These are phyloP conservation scores for Helianthus tuberosus DNA, from an alignment of 129 eudicot species.

Conservation along the genomic window DNA sequence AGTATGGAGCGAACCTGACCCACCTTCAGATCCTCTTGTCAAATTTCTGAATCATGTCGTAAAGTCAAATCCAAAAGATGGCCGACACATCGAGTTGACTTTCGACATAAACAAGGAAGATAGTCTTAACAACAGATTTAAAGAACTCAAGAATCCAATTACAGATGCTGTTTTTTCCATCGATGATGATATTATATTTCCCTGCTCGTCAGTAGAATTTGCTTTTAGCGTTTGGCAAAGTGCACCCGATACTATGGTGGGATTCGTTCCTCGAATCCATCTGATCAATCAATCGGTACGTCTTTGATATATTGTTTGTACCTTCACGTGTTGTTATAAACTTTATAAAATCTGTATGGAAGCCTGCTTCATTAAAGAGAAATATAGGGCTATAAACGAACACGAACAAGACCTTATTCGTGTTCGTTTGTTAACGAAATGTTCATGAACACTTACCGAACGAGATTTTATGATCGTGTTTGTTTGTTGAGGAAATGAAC, in stretches of 20 bases:
- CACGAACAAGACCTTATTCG: too few species aligned
- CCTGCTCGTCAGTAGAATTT: conserved; percentile 79
- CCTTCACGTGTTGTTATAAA: conserved; percentile 8
- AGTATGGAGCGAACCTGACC: conserved; percentile 88
- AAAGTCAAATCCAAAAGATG: conserved; percentile 53
- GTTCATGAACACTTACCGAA: too few species aligned
- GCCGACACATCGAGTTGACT: conserved; percentile 61
- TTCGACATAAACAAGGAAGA: conserved; percentile 82
- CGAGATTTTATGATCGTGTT: too few species aligned
- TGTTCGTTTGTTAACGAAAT: too few species aligned
- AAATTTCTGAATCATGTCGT: conserved; percentile 54
- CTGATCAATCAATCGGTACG: conserved; percentile 67
- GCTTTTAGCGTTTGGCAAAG: conserved; percentile 79
- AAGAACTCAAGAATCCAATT: conserved; percentile 67
- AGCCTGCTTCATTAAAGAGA: too few species aligned
- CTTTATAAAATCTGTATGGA: too few species aligned
- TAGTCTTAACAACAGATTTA: conserved; percentile 84
- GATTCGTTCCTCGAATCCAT: conserved; percentile 85
- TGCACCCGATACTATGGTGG: conserved; percentile 91
- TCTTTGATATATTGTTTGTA: conserved; percentile 8
- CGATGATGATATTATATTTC: conserved; percentile 80
- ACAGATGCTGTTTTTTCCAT: conserved; percentile 79
- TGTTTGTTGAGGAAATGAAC: too few species aligned
- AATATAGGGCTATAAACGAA: too few species aligned
- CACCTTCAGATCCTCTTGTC: conserved; percentile 64